Conservation (phyloP, 495 filamentous ascomycete genomes). For the Hypoxylon subgilvum region DNA sequence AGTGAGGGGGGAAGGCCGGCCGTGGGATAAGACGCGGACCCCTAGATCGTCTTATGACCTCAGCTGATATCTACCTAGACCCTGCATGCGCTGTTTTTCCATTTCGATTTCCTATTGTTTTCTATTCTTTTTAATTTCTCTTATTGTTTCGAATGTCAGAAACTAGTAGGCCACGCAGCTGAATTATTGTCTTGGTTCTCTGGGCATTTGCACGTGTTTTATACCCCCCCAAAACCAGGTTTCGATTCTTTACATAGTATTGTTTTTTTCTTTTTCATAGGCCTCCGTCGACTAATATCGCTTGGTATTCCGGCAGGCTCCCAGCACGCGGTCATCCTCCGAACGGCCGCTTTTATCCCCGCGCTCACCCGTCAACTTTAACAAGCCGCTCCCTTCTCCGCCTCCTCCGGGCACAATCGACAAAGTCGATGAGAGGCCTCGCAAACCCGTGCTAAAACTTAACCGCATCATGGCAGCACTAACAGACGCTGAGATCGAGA, state of each 20-base stretch:
- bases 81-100: conserved; percentile 39
- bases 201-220: conserved; percentile 25
- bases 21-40: conserved; percentile 26
- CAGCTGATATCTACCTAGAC: conserved; percentile 31
- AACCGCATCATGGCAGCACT: conserved; percentile 63
- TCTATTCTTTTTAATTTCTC: conserved; percentile 4
- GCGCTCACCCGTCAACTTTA: conserved; percentile 51
- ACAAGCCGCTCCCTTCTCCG: conserved; percentile 60
- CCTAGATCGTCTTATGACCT: conserved; percentile 37
- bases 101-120: neutral
- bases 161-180: conserved; percentile 1
- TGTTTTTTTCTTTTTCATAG: neutral
- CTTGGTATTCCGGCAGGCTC: conserved; percentile 21
- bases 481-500: conserved; percentile 66
- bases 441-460: conserved; percentile 52
- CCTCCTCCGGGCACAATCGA: conserved; percentile 54
- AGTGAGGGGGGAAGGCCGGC: conserved; percentile 5
- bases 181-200: conserved; percentile 25
- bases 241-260: neutral
- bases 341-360: conserved; percentile 43
- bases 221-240: neutral
- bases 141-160: conserved; percentile 17
- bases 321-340: conserved; percentile 33
- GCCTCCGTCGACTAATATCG: conserved; percentile 1
- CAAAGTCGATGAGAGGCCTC: conserved; percentile 45